A percentile compares a stretch with the other conserved stretches of the same genome.
phyloP scores from a whole-genome alignment of 225 moss, liverwort and hornwort genomes.

The Pseudoscleropodium purum region DNA sequence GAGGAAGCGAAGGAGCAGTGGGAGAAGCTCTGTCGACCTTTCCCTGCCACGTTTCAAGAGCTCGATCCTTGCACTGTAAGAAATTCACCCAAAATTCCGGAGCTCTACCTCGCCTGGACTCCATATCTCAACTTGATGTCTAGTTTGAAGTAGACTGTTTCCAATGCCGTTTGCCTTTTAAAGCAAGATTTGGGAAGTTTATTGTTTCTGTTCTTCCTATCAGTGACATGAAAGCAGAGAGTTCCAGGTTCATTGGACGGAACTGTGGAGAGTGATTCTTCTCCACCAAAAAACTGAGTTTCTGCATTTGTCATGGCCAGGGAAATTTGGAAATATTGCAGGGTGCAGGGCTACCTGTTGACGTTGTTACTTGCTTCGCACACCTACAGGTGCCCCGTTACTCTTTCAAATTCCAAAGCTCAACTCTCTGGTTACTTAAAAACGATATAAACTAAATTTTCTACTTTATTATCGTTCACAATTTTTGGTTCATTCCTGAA shows the following conservation, averaged over 20 bases:
- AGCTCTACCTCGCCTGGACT: not conserved
- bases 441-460: not conserved
- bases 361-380: conserved; percentile 74
- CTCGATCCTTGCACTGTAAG: conserved; percentile 88
- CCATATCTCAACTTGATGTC: not conserved
- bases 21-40: conserved; percentile 57
- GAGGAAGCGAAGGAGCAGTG: conserved; percentile 89
- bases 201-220: not conserved
- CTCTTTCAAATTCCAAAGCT: not conserved
- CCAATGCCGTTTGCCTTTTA: not conserved
- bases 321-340: conserved; percentile 56
- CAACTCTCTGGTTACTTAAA: not conserved
- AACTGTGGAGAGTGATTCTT: not conserved
- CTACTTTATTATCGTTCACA: not conserved
- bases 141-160: not conserved
- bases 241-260: not conserved
- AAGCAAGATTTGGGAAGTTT: not conserved
- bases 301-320: conserved; percentile 21
- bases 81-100: not conserved
- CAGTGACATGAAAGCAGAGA: not conserved
- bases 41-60: conserved; percentile 70
- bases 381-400: conserved; percentile 54
- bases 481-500: not conserved
- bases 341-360: conserved; percentile 55
- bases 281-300: not conserved